phyloP scores from a whole-genome alignment of 371 early-diverging fungal genomes.

The Choanephora cucurbitarum region DNA sequence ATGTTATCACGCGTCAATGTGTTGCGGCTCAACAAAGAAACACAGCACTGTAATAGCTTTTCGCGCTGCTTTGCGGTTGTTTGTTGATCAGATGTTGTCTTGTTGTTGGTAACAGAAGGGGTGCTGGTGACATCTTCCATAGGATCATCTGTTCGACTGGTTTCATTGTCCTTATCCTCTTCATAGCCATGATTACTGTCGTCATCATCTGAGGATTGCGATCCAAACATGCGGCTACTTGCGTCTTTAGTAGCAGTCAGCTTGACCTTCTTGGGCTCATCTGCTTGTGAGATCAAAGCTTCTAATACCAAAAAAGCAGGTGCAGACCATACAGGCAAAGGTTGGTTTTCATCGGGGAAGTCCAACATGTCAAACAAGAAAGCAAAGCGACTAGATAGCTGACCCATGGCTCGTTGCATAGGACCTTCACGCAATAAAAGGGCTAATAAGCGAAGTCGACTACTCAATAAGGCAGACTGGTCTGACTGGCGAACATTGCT shows the following conservation, averaged over 20 bases:
- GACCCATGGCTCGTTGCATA: slow-evolving; percentile 52
- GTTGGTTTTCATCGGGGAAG: slow-evolving; percentile 19
- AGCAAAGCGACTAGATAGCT: slow-evolving; percentile 41
- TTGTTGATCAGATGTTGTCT: no score
- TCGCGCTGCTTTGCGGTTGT: slow-evolving; percentile 38
- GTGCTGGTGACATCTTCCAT: slow-evolving; percentile 20
- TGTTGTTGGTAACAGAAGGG: background rate
- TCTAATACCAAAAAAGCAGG: slow-evolving; percentile 71
- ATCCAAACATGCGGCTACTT: slow-evolving; percentile 2
- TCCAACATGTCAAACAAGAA: slow-evolving; percentile 52
- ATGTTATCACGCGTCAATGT: slow-evolving; percentile 54
- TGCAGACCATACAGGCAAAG: slow-evolving; percentile 62
- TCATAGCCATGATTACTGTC: no score
- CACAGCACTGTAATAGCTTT: slow-evolving; percentile 42
- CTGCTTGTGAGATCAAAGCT: slow-evolving; percentile 61
- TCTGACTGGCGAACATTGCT: slow-evolving; percentile 29
- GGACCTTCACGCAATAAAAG: slow-evolving; percentile 60
- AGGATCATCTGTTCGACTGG: slow-evolving; percentile 19
- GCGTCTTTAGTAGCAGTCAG: slow-evolving; percentile 6
- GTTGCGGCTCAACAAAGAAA: slow-evolving; percentile 48
- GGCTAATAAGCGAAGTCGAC: slow-evolving; percentile 66
- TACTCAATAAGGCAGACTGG: slow-evolving; percentile 36
- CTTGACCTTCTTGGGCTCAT: slow-evolving; percentile 59
- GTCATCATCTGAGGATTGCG: slow-evolving; percentile 11
- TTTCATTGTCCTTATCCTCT: slow-evolving; percentile 4